These are phyloP conservation scores for Plasmodium chabaudi DNA, from an alignment of 169 alveolate genomes.

Conservation along the genomic window DNA sequence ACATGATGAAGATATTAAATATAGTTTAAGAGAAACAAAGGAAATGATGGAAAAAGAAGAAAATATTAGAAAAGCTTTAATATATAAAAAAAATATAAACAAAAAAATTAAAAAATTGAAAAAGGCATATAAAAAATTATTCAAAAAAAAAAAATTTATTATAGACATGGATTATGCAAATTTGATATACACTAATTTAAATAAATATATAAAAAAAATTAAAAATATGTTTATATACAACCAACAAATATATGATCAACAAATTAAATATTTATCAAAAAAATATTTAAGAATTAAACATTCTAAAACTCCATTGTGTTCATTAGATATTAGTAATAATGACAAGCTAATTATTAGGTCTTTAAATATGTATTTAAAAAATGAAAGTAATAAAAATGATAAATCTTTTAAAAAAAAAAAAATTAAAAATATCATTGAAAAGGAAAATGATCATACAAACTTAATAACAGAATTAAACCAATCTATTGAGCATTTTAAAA, in stretches of 20 bases:
- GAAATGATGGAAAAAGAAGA: conserved; percentile 52
- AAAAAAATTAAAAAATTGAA: conserved; percentile 41
- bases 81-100: conserved; percentile 46
- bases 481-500: conserved; percentile 17
- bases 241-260: conserved; percentile 29
- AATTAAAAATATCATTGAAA: background rate
- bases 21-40: conserved; percentile 55
- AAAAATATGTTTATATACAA: conserved; percentile 25
- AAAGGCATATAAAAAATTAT: conserved; percentile 26
- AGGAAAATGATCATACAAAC: background rate
- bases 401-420: conserved; percentile 12
- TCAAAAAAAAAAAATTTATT: conserved; percentile 40
- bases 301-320: background rate
- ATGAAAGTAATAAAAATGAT: background rate
- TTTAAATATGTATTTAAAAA: conserved; percentile 49
- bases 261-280: conserved; percentile 24
- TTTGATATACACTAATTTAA: conserved; percentile 9
- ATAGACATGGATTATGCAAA: conserved; percentile 31
- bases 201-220: conserved; percentile 8
- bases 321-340: background rate
- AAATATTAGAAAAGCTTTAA: conserved; percentile 29
- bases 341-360: background rate
- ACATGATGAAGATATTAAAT: conserved; percentile 46
- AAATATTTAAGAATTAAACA: conserved; percentile 12
- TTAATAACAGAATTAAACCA: conserved; percentile 22